Evolutionary conservation across 495 filamentous ascomycete genomes (phyloP).

Genomic region (Neurospora sublineolata): DNA sequence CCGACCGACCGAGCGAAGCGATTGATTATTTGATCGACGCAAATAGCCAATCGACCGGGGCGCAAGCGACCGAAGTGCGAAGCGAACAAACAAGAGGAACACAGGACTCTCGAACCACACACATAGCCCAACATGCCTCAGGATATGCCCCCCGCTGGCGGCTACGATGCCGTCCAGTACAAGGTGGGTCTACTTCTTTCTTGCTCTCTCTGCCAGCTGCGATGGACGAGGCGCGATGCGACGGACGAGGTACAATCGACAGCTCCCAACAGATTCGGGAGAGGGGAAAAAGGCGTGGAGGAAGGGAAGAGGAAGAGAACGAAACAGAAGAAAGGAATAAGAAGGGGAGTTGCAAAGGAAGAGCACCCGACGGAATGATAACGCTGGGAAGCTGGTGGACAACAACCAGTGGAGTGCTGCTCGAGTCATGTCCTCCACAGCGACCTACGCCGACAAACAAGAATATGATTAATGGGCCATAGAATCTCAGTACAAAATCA

Average conservation of each 20-base stretch:
- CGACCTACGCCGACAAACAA: neutral
- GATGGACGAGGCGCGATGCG: neutral
- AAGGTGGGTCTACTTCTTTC: constrained; percentile 51
- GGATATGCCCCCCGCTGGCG: constrained; percentile 90
- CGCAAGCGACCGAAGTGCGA: neutral
- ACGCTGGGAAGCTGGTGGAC: neutral
- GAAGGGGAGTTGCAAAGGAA: neutral
- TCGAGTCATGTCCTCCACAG: neutral
- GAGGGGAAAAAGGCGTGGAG: neutral
- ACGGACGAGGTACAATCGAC: neutral
- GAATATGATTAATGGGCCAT: neutral
- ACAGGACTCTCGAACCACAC: constrained; percentile 1
- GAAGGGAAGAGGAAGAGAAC: neutral
- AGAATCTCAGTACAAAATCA: neutral
- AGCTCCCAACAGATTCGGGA: neutral
- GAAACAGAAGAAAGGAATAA: neutral
- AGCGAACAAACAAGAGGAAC: neutral
- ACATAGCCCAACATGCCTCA: constrained; percentile 47
- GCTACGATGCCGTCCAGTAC: constrained; percentile 92
- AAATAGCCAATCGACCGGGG: neutral
- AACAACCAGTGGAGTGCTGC: neutral
- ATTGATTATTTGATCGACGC: neutral
- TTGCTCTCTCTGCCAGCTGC: neutral
- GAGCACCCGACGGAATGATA: neutral
- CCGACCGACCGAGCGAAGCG: neutral